Evolutionary conservation across 2,329 filamentous ascomycete species (phyloP), one percentile per base, ranked within the genome.

Genomic region (Keithomyces neogunnii): DNA sequence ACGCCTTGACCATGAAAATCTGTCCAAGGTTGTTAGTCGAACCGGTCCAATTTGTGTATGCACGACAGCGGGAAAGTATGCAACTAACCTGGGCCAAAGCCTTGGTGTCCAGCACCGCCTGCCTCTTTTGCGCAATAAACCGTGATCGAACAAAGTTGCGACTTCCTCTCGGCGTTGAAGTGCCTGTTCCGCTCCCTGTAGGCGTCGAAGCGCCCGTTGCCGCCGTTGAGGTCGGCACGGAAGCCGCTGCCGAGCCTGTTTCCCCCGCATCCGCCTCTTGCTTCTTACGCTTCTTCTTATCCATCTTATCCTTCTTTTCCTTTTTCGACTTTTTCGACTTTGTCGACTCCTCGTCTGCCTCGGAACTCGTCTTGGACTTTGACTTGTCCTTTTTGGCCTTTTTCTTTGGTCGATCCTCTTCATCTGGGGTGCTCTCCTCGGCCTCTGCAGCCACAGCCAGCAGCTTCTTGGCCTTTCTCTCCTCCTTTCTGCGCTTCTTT

Each of bases 41-140:
- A 5, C n/a, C 4, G 28, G 11, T 7, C 7, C 38, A 5, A 26
- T 19, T 13, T 19, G 19, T 28, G 5, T 44, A 6, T 7, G 19
- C 39, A 5, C 4, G 9, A 26, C 30, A 29, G 9, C 39, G 7
- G 3, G 28, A 13, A 13, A 28, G 26, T 28, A 29, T 28, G 39
- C 39, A 33, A 57, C 73, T 67, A 71, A 91, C 88, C 82, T 96
- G 90, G 66, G 91, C 92, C 63, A 97, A 70, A 11, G 90, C 88
- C 62, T 86, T 83, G 47, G 84, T 78, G 66, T 96, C 88, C 72
- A 89, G 79, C 53, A 90, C 80, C 2, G 91, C 90, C 72, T 85
- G 81, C 61, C 83, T 84, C 74, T 97, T 97, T 60, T 93, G 88
- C 51, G 86, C 86, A 62, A 97, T 96, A 67, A 91, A 89, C 54